phyloP scores from a whole-genome alignment of 441 rosid genomes.

The Syzygium malaccense region DNA sequence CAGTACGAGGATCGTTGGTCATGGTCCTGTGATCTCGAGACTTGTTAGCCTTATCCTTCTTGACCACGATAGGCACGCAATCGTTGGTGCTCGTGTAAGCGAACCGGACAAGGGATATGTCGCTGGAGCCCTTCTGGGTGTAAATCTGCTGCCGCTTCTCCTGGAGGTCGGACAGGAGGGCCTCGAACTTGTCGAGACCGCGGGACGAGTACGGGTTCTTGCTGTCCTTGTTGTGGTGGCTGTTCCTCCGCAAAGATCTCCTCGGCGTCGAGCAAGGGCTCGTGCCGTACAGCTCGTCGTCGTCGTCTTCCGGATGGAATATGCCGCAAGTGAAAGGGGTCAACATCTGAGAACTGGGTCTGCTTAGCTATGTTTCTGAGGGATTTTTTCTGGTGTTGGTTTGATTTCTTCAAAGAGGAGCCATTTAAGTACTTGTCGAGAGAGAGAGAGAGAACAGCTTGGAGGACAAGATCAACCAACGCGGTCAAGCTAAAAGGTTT shows the following conservation, averaged over 20 bases:
- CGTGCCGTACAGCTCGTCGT: background rate
- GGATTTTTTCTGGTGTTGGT: no score
- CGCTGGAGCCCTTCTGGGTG: slow-evolving; percentile 36
- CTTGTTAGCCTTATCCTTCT: slow-evolving; percentile 22
- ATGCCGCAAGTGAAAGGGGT: slow-evolving; percentile 29
- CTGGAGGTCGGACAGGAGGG: slow-evolving; percentile 53
- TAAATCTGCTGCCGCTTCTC: slow-evolving; percentile 57
- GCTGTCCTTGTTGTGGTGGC: slow-evolving; percentile 12
- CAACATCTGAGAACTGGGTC: slow-evolving; percentile 20
- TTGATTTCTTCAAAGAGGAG: background rate
- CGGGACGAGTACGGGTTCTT: slow-evolving; percentile 68
- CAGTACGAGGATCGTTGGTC: background rate
- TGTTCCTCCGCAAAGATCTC: slow-evolving; percentile 23
- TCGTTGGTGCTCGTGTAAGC: slow-evolving; percentile 38
- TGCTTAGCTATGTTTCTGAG: background rate
- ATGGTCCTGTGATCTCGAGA: background rate
- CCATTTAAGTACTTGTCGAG: background rate
- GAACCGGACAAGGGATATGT: slow-evolving; percentile 54
- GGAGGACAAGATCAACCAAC: background rate
- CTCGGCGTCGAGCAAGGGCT: slow-evolving; percentile 28
- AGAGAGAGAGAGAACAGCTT: background rate
- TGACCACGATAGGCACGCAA: slow-evolving; percentile 55
- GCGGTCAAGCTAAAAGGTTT: background rate
- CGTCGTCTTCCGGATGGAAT: slow-evolving; percentile 14
- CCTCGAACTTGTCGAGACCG: slow-evolving; percentile 74